Evolutionary conservation across 2,329 filamentous ascomycete species (phyloP).

Genomic region (Colletotrichum kahawae): DNA sequence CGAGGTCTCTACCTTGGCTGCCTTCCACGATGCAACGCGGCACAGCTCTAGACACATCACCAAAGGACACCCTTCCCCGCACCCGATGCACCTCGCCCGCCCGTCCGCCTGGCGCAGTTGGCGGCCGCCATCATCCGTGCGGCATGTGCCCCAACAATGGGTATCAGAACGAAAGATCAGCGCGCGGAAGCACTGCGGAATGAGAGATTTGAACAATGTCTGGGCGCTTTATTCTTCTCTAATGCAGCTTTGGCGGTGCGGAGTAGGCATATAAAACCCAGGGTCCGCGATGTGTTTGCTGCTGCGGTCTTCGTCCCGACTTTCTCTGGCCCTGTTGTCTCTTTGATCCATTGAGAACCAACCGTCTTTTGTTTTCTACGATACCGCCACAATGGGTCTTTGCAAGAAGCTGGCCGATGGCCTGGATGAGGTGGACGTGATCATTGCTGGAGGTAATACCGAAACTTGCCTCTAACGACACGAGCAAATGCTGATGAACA

Average conservation of each 20-base stretch:
- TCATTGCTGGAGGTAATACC: conserved; percentile 51
- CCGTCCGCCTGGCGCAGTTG: background rate
- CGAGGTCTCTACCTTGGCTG: background rate
- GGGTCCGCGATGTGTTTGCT: background rate
- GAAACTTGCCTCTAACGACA: accelerated
- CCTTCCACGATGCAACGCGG: background rate
- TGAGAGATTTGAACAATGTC: background rate
- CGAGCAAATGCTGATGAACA: background rate
- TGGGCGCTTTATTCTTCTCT: background rate
- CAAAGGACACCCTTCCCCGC: background rate
- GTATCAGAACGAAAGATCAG: background rate
- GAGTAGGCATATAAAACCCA: background rate
- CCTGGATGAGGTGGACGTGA: conserved; percentile 52
- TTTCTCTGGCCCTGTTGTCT: background rate
- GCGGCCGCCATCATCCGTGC: background rate
- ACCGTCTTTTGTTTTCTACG: background rate
- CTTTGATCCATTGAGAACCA: background rate
- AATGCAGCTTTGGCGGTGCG: background rate
- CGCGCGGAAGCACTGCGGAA: background rate
- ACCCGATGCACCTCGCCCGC: background rate
- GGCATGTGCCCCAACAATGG: background rate
- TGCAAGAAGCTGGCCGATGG: conserved; percentile 31
- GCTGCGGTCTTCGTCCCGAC: background rate
- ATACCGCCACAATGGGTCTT: conserved; percentile 25
- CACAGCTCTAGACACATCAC: background rate